Conservation (phyloP, 2,329 filamentous ascomycete genomes). For the Lasiodiplodia sp. region DNA sequence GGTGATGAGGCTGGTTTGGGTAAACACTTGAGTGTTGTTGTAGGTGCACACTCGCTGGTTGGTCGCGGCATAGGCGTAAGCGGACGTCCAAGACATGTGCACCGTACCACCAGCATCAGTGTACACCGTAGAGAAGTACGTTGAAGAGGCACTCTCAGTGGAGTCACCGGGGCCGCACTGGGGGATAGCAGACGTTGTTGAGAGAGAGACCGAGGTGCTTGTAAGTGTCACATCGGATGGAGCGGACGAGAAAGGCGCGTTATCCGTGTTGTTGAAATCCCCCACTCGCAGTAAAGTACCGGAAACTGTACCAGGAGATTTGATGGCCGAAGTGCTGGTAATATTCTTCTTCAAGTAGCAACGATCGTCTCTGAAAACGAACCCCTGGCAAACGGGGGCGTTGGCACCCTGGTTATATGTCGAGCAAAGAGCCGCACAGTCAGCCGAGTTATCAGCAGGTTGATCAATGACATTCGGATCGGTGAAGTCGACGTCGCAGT, state of each 20-base stretch:
- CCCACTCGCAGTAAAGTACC: background rate
- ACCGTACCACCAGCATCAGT: slow-evolving; percentile 19
- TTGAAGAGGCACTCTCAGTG: slow-evolving; percentile 16
- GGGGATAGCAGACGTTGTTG: background rate
- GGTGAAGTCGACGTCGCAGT: slow-evolving; percentile 24
- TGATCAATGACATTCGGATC: background rate
- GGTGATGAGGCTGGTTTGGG: slow-evolving; percentile 19
- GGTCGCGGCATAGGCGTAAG: background rate
- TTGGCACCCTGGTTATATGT: slow-evolving; percentile 7
- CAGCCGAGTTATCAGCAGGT: slow-evolving; percentile 7
- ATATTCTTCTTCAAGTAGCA: slow-evolving; percentile 23
- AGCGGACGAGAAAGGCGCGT: slow-evolving; percentile 1
- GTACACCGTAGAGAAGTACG: slow-evolving; percentile 15
- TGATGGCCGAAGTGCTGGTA: background rate
- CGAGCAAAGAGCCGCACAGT: slow-evolving; percentile 27
- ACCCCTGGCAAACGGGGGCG: slow-evolving; percentile 10
- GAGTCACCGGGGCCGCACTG: slow-evolving; percentile 8
- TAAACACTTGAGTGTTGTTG: slow-evolving; percentile 26
- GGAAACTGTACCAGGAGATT: background rate
- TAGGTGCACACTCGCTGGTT: slow-evolving; percentile 20
- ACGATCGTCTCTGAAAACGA: slow-evolving; percentile 4
- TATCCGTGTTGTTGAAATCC: slow-evolving; percentile 5
- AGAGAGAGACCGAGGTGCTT: slow-evolving; percentile 8
- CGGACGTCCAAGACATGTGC: slow-evolving; percentile 24
- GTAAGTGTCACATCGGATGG: background rate